A percentile compares a stretch with the other conserved stretches of the same genome.
These are phyloP conservation scores for Sclerotinia borealis DNA, from an alignment of 2,329 filamentous ascomycete genomes.

Conservation along the genomic window DNA sequence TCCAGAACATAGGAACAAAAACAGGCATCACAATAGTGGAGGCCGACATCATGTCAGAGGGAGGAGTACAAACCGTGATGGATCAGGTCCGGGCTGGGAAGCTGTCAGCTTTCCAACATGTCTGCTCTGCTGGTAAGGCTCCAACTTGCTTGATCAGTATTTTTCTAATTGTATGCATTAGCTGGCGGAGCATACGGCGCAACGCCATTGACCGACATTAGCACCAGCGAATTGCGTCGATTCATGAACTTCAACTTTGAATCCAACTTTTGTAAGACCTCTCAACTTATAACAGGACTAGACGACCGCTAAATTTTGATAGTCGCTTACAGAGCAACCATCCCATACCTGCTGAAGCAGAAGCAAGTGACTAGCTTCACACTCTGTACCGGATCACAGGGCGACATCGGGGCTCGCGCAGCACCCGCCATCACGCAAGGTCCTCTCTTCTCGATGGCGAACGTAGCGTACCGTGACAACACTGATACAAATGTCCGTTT, in stretches of 20 bases:
- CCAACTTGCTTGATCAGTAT: background rate
- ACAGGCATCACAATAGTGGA: slow-evolving; percentile 13
- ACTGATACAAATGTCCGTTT: slow-evolving; percentile 34
- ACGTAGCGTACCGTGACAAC: slow-evolving; percentile 30
- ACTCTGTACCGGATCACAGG: slow-evolving; percentile 31
- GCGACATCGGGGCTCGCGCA: slow-evolving; percentile 23
- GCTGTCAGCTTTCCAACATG: slow-evolving; percentile 36
- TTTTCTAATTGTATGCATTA: background rate
- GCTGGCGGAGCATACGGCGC: background rate
- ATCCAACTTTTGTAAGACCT: background rate
- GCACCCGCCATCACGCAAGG: slow-evolving; percentile 34
- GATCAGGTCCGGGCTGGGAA: slow-evolving; percentile 33
- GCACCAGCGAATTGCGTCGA: background rate
- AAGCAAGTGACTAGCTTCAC: slow-evolving; percentile 32
- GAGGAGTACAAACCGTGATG: slow-evolving; percentile 33
- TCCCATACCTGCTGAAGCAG: slow-evolving; percentile 33
- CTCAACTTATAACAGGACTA: background rate
- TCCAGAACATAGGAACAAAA: slow-evolving; percentile 27
- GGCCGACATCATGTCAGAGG: slow-evolving; percentile 14
- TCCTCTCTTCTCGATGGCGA: slow-evolving; percentile 34
- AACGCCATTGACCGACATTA: background rate
- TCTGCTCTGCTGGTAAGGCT: slow-evolving; percentile 31
- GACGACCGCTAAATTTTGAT: background rate
- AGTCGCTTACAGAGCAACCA: slow-evolving; percentile 22
- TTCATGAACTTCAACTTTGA: background rate